Evolutionary conservation across 2,329 filamentous ascomycete genomes (phyloP).

Genomic region (Stenocarpella maydis): DNA sequence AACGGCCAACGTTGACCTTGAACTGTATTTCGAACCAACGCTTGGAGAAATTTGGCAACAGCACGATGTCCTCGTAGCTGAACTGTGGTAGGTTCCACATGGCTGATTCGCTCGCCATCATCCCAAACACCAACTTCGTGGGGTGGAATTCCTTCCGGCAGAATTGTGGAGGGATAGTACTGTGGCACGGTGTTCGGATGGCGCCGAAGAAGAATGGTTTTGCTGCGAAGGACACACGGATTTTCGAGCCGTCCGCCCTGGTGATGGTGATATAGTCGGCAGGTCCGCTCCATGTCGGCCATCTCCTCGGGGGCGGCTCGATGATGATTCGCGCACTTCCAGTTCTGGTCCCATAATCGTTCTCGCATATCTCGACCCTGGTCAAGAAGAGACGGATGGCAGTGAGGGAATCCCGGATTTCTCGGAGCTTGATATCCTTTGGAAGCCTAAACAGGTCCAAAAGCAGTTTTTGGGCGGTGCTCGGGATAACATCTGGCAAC

Average conservation of each 20-base stretch:
- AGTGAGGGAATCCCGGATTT: constrained; percentile 62
- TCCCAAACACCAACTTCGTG: constrained; percentile 25
- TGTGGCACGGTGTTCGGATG: constrained; percentile 16
- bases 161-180: neutral
- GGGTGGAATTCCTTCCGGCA: constrained; percentile 5
- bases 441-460: constrained; percentile 48
- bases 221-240: neutral
- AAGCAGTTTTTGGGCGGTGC: constrained; percentile 40
- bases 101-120: constrained; percentile 27
- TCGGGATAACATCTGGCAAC: neutral
- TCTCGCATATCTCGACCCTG: constrained; percentile 64
- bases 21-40: constrained; percentile 28
- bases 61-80: constrained; percentile 11
- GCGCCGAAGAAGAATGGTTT: neutral
- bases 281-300: constrained; percentile 30
- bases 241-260: neutral
- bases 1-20: constrained; percentile 10
- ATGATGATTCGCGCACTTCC: constrained; percentile 62
- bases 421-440: constrained; percentile 46
- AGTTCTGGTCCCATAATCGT: constrained; percentile 47
- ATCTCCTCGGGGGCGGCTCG: constrained; percentile 58
- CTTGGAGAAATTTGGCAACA: constrained; percentile 30
- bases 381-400: constrained; percentile 58
- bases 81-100: constrained; percentile 33
- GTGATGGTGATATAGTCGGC: constrained; percentile 2